A percentile compares a stretch with the other conserved stretches of the same genome.
Conservation (phyloP, 2,329 filamentous ascomycete genomes). For the Apiospora phragmitis region DNA sequence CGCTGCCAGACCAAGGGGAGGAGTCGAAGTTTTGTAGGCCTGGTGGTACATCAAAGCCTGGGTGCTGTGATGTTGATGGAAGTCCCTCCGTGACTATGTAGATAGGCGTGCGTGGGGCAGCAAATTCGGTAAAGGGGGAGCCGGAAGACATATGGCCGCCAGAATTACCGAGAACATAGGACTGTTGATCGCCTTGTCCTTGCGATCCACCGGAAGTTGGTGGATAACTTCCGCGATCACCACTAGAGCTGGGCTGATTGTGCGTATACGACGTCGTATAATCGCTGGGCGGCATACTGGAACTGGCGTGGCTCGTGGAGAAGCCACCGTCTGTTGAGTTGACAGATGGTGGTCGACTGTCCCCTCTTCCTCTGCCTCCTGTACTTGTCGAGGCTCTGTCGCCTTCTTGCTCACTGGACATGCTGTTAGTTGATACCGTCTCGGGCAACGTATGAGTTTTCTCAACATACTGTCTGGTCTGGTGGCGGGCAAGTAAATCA, state of each 20-base stretch:
- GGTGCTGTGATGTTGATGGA: constrained; percentile 10
- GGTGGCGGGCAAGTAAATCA: constrained; percentile 60
- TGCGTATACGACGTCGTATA: background rate
- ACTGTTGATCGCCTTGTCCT: background rate
- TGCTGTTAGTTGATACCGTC: background rate
- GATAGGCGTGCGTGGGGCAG: constrained; percentile 4
- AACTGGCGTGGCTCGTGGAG: background rate
- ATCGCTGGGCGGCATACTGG: background rate
- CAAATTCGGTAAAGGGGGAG: background rate
- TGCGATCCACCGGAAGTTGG: background rate
- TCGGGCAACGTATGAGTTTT: background rate
- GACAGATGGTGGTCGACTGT: constrained; percentile 29
- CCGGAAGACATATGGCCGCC: background rate
- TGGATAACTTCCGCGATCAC: background rate
- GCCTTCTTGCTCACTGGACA: constrained; percentile 45
- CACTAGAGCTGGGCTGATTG: background rate
- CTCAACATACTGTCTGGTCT: constrained; percentile 49
- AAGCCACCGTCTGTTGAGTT: constrained; percentile 22
- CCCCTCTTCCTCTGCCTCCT: background rate
- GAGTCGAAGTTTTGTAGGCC: constrained; percentile 32
- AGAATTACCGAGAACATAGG: background rate
- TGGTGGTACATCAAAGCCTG: background rate
- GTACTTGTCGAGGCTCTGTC: constrained; percentile 34
- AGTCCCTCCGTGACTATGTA: constrained; percentile 29
- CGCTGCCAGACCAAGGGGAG: constrained; percentile 47